These are phyloP conservation scores for Plasmodium cynomolgi DNA, from an alignment of 169 alveolate species.

Conservation along the genomic window DNA sequence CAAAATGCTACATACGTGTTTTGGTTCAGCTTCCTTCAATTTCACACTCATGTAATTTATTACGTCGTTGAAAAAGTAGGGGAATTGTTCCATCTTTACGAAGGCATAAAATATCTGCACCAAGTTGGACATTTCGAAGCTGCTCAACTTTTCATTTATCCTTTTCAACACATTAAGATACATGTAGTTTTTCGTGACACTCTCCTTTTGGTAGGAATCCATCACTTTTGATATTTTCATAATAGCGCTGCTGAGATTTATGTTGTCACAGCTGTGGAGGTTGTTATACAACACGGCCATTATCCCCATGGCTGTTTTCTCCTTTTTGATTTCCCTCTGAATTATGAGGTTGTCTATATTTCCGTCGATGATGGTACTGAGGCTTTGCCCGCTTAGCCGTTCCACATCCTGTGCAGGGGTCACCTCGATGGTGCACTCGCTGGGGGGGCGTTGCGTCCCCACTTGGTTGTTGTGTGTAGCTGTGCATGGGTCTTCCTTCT, in stretches of 20 bases:
- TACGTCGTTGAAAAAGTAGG: constrained; percentile 52
- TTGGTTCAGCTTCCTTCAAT: constrained; percentile 18
- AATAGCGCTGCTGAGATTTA: constrained; percentile 63
- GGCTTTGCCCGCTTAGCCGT: constrained; percentile 20
- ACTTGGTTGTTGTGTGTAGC: neutral
- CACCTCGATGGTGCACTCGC: neutral
- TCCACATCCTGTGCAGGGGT: constrained; percentile 11
- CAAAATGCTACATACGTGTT: constrained; percentile 52
- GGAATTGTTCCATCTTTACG: constrained; percentile 48
- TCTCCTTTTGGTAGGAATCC: constrained; percentile 60
- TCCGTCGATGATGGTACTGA: constrained; percentile 63
- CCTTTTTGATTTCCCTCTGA: constrained; percentile 67
- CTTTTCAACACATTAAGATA: constrained; percentile 37
- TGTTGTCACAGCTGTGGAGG: constrained; percentile 39
- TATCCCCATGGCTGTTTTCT: constrained; percentile 52
- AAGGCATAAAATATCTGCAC: constrained; percentile 62
- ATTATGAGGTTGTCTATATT: constrained; percentile 65
- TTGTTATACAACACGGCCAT: constrained; percentile 51
- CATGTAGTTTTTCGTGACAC: constrained; percentile 57
- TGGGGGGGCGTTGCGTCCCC: neutral
- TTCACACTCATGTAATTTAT: constrained; percentile 24
- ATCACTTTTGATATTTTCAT: constrained; percentile 42
- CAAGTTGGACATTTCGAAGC: constrained; percentile 30
- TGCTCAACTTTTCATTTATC: constrained; percentile 13
- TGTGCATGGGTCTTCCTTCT: neutral